These are phyloP conservation scores for Phyllosticta capitalensis DNA, from an alignment of 2,329 filamentous ascomycete genomes.

Conservation along the genomic window DNA sequence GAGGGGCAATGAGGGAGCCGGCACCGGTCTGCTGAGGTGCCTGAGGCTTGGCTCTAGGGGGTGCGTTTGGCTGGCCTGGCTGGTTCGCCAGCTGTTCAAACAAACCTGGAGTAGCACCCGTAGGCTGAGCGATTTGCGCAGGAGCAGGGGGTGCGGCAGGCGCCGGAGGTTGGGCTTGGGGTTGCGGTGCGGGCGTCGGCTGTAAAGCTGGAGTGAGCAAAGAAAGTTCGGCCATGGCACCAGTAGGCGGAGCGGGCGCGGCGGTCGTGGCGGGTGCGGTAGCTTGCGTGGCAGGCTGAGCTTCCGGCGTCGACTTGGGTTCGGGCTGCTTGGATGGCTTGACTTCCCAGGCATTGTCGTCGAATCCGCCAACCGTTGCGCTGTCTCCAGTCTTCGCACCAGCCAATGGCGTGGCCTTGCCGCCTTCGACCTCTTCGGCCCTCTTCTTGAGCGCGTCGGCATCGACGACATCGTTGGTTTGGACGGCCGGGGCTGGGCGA, in stretches of 20 bases:
- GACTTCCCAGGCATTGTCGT: slow-evolving; percentile 95
- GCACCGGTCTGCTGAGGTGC: slow-evolving; percentile 55
- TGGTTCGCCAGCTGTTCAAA: slow-evolving; percentile 19
- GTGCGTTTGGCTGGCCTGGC: slow-evolving; percentile 26
- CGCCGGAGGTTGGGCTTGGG: slow-evolving; percentile 32
- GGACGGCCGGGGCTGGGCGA: slow-evolving; percentile 75
- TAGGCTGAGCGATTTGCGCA: slow-evolving; percentile 19
- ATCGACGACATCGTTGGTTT: slow-evolving; percentile 78
- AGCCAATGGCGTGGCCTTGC: slow-evolving; percentile 19
- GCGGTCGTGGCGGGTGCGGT: slow-evolving; percentile 32
- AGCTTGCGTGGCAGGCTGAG: slow-evolving; percentile 23
- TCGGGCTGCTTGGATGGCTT: slow-evolving; percentile 62
- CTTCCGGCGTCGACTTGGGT: slow-evolving; percentile 19
- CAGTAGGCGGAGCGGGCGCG: slow-evolving; percentile 41
- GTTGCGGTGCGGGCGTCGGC: slow-evolving; percentile 26
- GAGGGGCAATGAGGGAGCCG: slow-evolving; percentile 62
- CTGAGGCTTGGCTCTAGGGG: slow-evolving; percentile 58
- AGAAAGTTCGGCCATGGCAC: slow-evolving; percentile 61
- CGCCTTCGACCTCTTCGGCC: slow-evolving; percentile 26
- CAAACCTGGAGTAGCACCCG: slow-evolving; percentile 17
- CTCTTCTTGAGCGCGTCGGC: slow-evolving; percentile 71
- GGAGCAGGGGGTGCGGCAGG: slow-evolving; percentile 32
- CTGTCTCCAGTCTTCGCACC: slow-evolving; percentile 6
- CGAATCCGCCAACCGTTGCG: slow-evolving; percentile 57
- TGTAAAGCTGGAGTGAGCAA: slow-evolving; percentile 47